Percentiles rank a stretch among this genome's conserved stretches.
These are phyloP conservation scores for Boletus rubropictus DNA, from an alignment of 768 basidiomycete genomes.

Conservation along the genomic window DNA sequence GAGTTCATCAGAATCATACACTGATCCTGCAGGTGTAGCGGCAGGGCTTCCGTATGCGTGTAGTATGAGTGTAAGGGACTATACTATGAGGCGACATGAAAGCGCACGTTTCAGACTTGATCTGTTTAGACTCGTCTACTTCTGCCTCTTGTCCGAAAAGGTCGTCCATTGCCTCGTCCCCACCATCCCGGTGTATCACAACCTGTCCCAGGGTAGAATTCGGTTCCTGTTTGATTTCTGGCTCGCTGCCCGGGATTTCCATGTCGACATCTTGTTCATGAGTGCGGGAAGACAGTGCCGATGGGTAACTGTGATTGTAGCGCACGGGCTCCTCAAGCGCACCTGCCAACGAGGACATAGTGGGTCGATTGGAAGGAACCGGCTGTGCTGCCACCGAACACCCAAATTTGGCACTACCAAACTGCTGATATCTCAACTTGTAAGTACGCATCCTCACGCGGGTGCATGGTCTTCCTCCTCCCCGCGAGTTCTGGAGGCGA, in stretches of 20 bases:
- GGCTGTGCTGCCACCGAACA: neutral
- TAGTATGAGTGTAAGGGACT: slow-evolving; percentile 17
- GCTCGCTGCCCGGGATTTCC: slow-evolving; percentile 21
- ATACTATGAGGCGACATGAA: slow-evolving; percentile 1
- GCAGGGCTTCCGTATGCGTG: slow-evolving; percentile 32
- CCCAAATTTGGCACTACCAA: slow-evolving; percentile 13
- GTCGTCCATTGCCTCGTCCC: slow-evolving; percentile 65
- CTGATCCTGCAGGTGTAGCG: slow-evolving; percentile 37
- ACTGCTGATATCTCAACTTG: too few relatives aligned
- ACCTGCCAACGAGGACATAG: slow-evolving; percentile 58
- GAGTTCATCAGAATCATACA: slow-evolving; percentile 59
- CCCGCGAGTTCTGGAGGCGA: neutral
- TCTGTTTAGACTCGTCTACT: slow-evolving; percentile 31
- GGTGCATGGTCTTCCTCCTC: neutral
- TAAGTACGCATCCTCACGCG: neutral
- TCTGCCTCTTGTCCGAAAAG: slow-evolving; percentile 74
- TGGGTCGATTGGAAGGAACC: neutral
- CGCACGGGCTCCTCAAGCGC: slow-evolving; percentile 41
- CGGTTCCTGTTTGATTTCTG: slow-evolving; percentile 17
- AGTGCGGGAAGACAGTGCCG: slow-evolving; percentile 3
- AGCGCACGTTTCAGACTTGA: slow-evolving; percentile 46
- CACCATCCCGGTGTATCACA: slow-evolving; percentile 4
- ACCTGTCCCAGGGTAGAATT: slow-evolving; percentile 17
- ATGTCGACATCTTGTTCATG: slow-evolving; percentile 40
- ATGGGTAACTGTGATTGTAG: slow-evolving; percentile 16